phyloP scores from a whole-genome alignment of 1,284 basidiomycete species.

The Wallemia hederae region DNA sequence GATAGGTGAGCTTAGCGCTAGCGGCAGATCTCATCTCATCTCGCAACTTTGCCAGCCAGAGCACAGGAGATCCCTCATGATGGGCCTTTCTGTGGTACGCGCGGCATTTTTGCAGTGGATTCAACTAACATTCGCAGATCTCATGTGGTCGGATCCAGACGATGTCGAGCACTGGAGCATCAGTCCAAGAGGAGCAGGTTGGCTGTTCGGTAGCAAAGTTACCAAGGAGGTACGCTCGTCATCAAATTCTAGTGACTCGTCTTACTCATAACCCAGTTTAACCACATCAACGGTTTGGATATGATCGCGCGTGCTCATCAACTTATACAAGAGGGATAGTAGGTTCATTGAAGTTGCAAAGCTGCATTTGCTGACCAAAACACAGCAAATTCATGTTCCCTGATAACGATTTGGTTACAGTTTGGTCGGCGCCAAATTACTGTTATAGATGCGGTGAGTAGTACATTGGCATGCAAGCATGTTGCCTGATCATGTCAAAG shows the following conservation, averaged over 20 bases:
- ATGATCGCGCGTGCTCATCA: constrained; percentile 82
- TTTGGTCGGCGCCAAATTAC: constrained; percentile 94
- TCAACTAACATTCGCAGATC: constrained; percentile 24
- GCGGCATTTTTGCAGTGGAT: background rate
- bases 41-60: constrained; percentile 22
- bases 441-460: constrained; percentile 60
- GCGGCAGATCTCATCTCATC: background rate
- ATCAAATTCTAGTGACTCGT: background rate
- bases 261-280: constrained; percentile 31
- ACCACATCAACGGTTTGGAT: constrained; percentile 52
- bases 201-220: constrained; percentile 71
- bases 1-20: constrained; percentile 15
- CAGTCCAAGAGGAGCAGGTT: constrained; percentile 75
- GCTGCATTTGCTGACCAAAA: background rate
- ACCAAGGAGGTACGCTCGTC: constrained; percentile 36
- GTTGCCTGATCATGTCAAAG: background rate
- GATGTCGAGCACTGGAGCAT: constrained; percentile 88
- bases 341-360: background rate
- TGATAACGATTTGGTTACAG: constrained; percentile 71
- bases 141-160: constrained; percentile 96
- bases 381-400: constrained; percentile 74
- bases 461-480: constrained; percentile 11
- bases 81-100: constrained; percentile 75
- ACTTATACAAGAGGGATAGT: constrained; percentile 75
- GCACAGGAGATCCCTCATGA: constrained; percentile 91